Evolutionary conservation across 192 early-diverging fungal genomes (phyloP).

Genomic region (Hyaloraphidium curvatum): DNA sequence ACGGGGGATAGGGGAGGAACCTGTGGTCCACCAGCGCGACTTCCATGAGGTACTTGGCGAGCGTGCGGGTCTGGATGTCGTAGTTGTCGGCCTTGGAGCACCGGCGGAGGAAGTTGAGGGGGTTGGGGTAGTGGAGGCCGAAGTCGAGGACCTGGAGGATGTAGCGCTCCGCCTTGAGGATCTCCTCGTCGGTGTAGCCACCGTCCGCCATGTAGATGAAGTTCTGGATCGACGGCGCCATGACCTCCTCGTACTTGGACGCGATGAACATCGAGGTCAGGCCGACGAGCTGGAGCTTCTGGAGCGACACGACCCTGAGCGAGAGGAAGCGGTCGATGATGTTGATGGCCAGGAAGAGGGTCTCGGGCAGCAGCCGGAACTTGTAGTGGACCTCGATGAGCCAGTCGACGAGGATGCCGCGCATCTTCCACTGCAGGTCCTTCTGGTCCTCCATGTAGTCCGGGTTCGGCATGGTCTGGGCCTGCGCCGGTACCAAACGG

Average conservation of each 20-base stretch:
- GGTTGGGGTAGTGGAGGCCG: constrained; percentile 68
- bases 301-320: constrained; percentile 55
- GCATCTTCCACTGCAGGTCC: constrained; percentile 82
- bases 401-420: constrained; percentile 87
- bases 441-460: constrained; percentile 67
- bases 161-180: constrained; percentile 79
- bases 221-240: constrained; percentile 59
- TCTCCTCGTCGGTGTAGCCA: constrained; percentile 59
- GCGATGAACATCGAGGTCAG: constrained; percentile 78
- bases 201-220: constrained; percentile 74
- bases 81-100: constrained; percentile 75
- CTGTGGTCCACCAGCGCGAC: constrained; percentile 70
- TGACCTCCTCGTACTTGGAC: constrained; percentile 87
- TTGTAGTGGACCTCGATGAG: constrained; percentile 78
- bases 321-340: constrained; percentile 90
- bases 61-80: constrained; percentile 71
- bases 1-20: constrained; percentile 49
- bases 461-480: constrained; percentile 49
- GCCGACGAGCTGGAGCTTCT: constrained; percentile 87
- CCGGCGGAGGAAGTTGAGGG: constrained; percentile 83
- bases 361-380: constrained; percentile 83
- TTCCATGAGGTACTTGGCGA: constrained; percentile 95
- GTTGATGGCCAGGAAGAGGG: constrained; percentile 81
- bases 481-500: constrained; percentile 14
- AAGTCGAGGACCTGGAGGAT: constrained; percentile 74